phyloP scores from a whole-genome alignment of 352 stramenopile species.

The Phytopythium oedochilum region DNA sequence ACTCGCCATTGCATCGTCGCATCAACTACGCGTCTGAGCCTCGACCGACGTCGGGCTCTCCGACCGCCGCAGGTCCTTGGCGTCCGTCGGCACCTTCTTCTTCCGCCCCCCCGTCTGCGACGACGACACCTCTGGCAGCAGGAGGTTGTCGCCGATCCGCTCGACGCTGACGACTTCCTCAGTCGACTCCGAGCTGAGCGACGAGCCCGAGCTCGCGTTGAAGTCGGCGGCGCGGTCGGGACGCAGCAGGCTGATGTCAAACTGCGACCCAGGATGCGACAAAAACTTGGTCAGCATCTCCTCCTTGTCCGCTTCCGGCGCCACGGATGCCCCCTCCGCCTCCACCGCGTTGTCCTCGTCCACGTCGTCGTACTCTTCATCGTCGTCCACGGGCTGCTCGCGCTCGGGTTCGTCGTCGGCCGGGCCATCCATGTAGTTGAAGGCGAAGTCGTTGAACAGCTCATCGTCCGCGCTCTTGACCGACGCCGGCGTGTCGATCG shows the following conservation, averaged over 20 bases:
- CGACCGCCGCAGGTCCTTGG: constrained; percentile 10
- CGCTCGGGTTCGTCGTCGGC: constrained; percentile 30
- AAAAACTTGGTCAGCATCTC: constrained; percentile 44
- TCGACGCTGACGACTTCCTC: constrained; percentile 28
- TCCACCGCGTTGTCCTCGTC: constrained; percentile 13
- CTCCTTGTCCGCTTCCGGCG: constrained; percentile 14
- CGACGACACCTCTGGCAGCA: constrained; percentile 7
- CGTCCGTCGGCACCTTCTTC: constrained; percentile 5
- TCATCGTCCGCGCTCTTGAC: constrained; percentile 67
- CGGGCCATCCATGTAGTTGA: constrained; percentile 74
- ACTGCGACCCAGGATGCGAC: constrained; percentile 49
- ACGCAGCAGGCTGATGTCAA: constrained; percentile 69
- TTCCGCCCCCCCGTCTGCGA: neutral
- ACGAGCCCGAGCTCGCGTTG: constrained; percentile 41
- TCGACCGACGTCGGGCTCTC: constrained; percentile 5
- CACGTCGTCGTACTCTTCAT: constrained; percentile 25
- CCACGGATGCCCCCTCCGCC: constrained; percentile 6
- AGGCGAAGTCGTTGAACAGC: constrained; percentile 79
- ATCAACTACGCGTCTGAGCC: neutral
- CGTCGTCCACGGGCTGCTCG: constrained; percentile 36
- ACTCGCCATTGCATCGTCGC: neutral
- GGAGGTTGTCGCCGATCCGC: constrained; percentile 17
- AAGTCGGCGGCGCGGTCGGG: constrained; percentile 70
- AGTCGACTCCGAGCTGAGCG: constrained; percentile 37
- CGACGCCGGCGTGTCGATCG: constrained; percentile 76